Percentiles rank a stretch among this genome's conserved stretches.
Evolutionary conservation across 2,329 filamentous ascomycete genomes (phyloP).

Genomic region (Aspergillus proliferans): DNA sequence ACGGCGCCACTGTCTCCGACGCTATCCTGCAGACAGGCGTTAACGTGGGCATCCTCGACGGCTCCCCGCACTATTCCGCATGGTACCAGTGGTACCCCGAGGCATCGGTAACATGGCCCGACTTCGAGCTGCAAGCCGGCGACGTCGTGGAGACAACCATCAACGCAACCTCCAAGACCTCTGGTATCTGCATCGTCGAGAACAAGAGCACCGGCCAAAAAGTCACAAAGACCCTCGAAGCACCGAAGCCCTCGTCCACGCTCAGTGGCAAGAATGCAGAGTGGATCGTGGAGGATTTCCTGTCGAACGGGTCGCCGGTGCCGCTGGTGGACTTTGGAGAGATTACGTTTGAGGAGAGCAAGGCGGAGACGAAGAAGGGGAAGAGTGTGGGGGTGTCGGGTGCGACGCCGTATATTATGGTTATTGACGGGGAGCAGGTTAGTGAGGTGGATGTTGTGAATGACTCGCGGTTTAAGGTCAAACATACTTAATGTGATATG

Average conservation of each 20-base stretch:
- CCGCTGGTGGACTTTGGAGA: conserved; percentile 6
- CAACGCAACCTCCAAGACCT: neutral
- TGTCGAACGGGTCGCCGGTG: conserved; percentile 1
- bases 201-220: conserved; percentile 7
- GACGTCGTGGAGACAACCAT: conserved; percentile 6
- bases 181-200: conserved; percentile 4
- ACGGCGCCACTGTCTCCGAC: conserved; percentile 4
- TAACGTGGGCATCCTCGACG: conserved; percentile 6
- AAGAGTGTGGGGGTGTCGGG: neutral
- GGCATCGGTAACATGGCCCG: conserved; percentile 1
- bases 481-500: too few species aligned
- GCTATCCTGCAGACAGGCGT: conserved; percentile 8
- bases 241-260: neutral
- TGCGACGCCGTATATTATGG: neutral
- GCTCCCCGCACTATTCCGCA: conserved; percentile 2
- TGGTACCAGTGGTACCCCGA: conserved; percentile 11
- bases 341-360: conserved; percentile 3
- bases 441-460: too few species aligned
- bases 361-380: conserved; percentile 1
- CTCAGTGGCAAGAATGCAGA: conserved; percentile 6
- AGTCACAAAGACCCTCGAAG: neutral
- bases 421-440: too few species aligned
- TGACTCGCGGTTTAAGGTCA: too few species aligned
- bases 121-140: conserved; percentile 4
- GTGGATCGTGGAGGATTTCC: conserved; percentile 9